Base-by-base conservation (phyloP, 495 filamentous ascomycete genomes). In the Pyrenula massariospora region DNA sequence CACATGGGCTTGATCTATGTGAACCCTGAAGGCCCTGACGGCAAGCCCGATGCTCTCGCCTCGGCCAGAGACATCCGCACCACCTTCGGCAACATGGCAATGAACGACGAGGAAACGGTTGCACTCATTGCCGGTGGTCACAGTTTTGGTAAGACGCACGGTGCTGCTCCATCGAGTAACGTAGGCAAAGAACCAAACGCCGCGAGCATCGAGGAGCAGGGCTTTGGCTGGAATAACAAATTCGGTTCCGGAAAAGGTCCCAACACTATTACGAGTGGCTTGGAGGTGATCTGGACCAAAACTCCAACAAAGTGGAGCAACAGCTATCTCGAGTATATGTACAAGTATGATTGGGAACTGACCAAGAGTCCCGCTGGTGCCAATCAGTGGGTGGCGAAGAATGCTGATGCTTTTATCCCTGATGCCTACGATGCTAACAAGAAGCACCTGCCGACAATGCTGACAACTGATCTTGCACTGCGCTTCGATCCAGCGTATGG, bases 1-100 rank as follows among this genome's bases (percentile, higher is more conserved):
- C 79, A 85, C 65, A 87, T 87, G 84, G 85, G 85, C 58, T 67
- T 88, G 64, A 87, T 88, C 70, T 88, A 87, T 64, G 84, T 87
- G 53, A 88, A 88, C 69, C 85, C 85, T 8, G 83, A 88, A 66
- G 85, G 85, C 12, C 85, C 85, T n/a, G 79, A 88, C 62, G 81
- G 79, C 61, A 76, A 72, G 19, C 83, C 83, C 24, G 84, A 88
- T 65, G 81, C 84, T 25, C 65, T 84, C 42, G 81, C 81, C n/a
- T 75, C 85, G 0, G 85, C 77, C 54, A 65, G 73, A 24, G 85
- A 88, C 65, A 87, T 88, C 63, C 85, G 85, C 56, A 70, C 71
- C 56, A 87, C 85, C 31, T 88, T 88, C 57, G 74, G 74, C 63
- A 84, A 83, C 63, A 88, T 88, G 85, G 85, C 81, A 56, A 88